These are phyloP conservation scores for Claviceps digitariae DNA, from an alignment of 2,329 filamentous ascomycete genomes.

Conservation along the genomic window DNA sequence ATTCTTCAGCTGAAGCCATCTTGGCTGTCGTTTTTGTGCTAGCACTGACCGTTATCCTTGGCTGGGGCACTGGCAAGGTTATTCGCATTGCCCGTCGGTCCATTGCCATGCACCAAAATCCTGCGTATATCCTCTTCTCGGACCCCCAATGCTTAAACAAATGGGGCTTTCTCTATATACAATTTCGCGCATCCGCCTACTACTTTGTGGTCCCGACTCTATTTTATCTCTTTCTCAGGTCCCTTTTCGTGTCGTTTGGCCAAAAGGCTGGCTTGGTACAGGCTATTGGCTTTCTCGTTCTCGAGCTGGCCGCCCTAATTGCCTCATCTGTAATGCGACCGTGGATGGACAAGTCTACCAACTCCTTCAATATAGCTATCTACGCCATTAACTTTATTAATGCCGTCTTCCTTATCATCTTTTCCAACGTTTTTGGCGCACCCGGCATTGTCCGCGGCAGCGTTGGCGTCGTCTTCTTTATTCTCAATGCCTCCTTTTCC, in stretches of 20 bases:
- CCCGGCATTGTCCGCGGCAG: slow-evolving; percentile 73
- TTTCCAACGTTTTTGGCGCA: slow-evolving; percentile 72
- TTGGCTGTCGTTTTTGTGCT: slow-evolving; percentile 79
- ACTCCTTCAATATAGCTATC: slow-evolving; percentile 89
- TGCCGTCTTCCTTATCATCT: slow-evolving; percentile 74
- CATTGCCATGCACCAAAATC: slow-evolving; percentile 46
- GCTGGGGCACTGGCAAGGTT: slow-evolving; percentile 79
- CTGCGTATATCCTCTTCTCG: slow-evolving; percentile 89
- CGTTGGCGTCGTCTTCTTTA: slow-evolving; percentile 78
- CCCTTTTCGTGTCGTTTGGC: slow-evolving; percentile 71
- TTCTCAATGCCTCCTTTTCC: slow-evolving; percentile 72
- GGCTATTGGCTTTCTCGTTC: slow-evolving; percentile 69
- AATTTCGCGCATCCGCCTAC: slow-evolving; percentile 88
- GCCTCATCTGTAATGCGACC: slow-evolving; percentile 66
- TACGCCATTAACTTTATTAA: slow-evolving; percentile 80
- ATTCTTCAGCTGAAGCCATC: slow-evolving; percentile 77
- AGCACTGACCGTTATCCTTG: slow-evolving; percentile 60
- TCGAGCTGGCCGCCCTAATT: slow-evolving; percentile 68
- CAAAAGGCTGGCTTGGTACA: slow-evolving; percentile 60
- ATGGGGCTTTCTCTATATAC: slow-evolving; percentile 94
- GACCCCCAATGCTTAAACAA: slow-evolving; percentile 85
- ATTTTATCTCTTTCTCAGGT: slow-evolving; percentile 68
- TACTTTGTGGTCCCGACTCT: slow-evolving; percentile 81
- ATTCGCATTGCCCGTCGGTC: slow-evolving; percentile 77
- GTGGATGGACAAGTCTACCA: slow-evolving; percentile 99